These are phyloP conservation scores for Rhodotorula paludigena DNA, from an alignment of 768 basidiomycete genomes.

Conservation along the genomic window DNA sequence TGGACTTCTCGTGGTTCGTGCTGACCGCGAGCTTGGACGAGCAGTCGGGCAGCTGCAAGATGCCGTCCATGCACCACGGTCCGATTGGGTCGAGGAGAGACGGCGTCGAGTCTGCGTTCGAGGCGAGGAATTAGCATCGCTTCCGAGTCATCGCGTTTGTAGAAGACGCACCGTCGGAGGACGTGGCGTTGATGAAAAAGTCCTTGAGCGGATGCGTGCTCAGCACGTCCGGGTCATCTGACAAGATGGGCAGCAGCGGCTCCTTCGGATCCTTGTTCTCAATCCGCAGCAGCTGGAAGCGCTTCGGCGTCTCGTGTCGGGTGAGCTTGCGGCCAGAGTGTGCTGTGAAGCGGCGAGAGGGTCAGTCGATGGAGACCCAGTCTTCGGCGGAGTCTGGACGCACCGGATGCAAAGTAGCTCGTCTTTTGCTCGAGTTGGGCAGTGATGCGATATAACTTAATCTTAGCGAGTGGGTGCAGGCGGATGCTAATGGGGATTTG, in stretches of 20 bases:
- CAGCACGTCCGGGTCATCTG: conserved; percentile 61
- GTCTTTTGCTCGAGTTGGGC: conserved; percentile 73
- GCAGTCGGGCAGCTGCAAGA: conserved; percentile 63
- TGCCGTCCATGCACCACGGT: conserved; percentile 75
- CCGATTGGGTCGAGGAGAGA: conserved; percentile 54
- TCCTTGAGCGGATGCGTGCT: conserved; percentile 61
- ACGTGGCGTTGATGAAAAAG: conserved; percentile 48
- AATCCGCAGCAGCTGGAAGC: conserved; percentile 61
- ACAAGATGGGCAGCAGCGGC: conserved; percentile 71
- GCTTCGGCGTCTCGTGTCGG: conserved; percentile 62
- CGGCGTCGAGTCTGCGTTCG: conserved; percentile 45
- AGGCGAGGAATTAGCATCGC: neutral
- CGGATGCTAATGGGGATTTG: conserved; percentile 71
- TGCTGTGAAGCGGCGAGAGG: neutral
- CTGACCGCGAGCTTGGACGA: conserved; percentile 61
- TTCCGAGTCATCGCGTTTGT: too few relatives aligned
- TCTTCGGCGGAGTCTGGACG: conserved; percentile 6
- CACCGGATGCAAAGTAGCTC: conserved; percentile 30
- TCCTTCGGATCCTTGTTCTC: conserved; percentile 57
- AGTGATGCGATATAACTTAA: conserved; percentile 69
- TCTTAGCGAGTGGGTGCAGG: conserved; percentile 74
- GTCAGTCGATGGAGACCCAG: neutral
- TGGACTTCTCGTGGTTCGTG: conserved; percentile 69
- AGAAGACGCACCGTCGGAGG: conserved; percentile 51
- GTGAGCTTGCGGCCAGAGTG: conserved; percentile 56